Conservation (phyloP, 1,284 basidiomycete genomes). For the Austroboletus niveus region DNA sequence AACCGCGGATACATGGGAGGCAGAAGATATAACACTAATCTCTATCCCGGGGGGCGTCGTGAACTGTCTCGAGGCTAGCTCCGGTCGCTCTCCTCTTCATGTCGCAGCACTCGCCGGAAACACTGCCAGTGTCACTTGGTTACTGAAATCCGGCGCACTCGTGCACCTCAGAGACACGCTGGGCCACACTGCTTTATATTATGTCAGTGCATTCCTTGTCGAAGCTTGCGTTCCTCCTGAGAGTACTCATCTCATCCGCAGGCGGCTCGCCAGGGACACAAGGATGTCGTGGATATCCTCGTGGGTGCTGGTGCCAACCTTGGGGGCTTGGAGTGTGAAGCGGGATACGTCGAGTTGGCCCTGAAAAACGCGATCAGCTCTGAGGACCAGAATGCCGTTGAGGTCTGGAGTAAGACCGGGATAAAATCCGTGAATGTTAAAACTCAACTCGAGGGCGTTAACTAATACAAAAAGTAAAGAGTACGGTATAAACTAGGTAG, state of each 20-base stretch:
- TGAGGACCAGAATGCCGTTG: conserved; percentile 43
- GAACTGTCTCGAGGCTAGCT: conserved; percentile 66
- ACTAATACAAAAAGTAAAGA: conserved; percentile 18
- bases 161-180: conserved; percentile 79
- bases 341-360: conserved; percentile 53
- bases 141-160: conserved; percentile 79
- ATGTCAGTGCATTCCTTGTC: conserved; percentile 44
- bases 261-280: conserved; percentile 69
- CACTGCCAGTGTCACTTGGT: conserved; percentile 48
- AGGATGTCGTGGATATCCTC: conserved; percentile 62
- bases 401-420: conserved; percentile 53
- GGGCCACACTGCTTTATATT: conserved; percentile 82
- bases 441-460: background rate
- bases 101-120: conserved; percentile 75
- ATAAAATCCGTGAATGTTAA: conserved; percentile 11
- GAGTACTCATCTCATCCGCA: conserved; percentile 26
- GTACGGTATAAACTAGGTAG: conserved; percentile 12
- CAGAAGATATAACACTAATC: conserved; percentile 23
- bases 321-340: conserved; percentile 62
- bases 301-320: conserved; percentile 75
- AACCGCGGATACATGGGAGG: conserved; percentile 29
- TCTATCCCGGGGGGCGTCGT: conserved; percentile 61
- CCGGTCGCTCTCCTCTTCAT: conserved; percentile 78
- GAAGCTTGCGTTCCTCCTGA: background rate
- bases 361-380: conserved; percentile 44